Evolutionary conservation across 371 early-diverging fungal species (phyloP), one percentile per base, ranked within the genome.

Genomic region (Mucor indicus): DNA sequence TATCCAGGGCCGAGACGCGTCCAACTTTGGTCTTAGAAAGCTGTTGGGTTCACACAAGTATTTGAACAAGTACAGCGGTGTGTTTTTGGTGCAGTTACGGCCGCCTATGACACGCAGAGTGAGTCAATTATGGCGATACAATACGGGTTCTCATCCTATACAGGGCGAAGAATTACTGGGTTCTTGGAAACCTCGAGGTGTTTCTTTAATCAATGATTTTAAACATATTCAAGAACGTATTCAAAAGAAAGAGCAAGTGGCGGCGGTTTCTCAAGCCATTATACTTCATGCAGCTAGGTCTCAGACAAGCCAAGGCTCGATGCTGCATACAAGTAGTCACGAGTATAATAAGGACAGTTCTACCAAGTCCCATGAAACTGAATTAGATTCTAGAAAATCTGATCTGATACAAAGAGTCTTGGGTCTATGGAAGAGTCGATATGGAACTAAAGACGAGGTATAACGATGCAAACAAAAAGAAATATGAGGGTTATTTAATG

Each of bases 91-190:
- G 15, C 75, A 64, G 5, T 57, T 84, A n/a, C 68, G 69, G 17
- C 84, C 87, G 2, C 75, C 77, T 4, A 77, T 77, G 69, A 77
- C 80, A 4, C 68, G 77, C 9, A 70, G 76, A 22, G 71, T 74
- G 1, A 74, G 76, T 9, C 83, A 87, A 10, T 58, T 89, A 8
- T 90, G 91, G 91, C 66, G 85, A 2, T 64, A 87, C 32, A 85
- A 89, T 60, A 86, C 89, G 0, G 82, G 83, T 4, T 63, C 70
- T 20, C 78, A 85, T 45, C 88, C 86, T 50, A 83, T 92, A 1
- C 83, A 90, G 12, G 95, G 93, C 22, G 88, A 90, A 50, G 92
- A 92, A 50, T 74, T 79, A 23, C 55, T 90, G n/a, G 83, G 73
- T 2, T 61, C 63, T 1, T 92, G 92, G 91, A 67, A 78, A 39